Base-by-base conservation (phyloP, 2,329 filamentous ascomycete genomes). In the Pestalotiopsis sp. region DNA sequence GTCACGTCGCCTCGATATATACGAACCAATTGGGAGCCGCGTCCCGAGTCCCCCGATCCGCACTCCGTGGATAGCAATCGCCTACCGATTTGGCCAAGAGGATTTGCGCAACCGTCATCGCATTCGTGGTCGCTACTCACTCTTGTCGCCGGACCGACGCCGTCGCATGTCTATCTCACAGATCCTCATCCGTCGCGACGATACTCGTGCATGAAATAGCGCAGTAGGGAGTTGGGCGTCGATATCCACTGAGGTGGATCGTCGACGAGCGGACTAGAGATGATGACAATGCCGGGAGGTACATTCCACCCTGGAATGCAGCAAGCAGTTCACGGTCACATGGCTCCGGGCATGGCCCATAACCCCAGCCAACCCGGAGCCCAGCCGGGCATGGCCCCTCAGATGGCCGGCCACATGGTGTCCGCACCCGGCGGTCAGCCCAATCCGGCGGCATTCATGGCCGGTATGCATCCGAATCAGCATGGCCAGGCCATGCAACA, bases 261-360 rank as follows among this genome's bases (percentile, higher is more conserved):
- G 78, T 85, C 85, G 86, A 82, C 83, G 65, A 67, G 64, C 71
- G 55, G 67, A 71, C 68, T 64, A 75, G 78, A 83, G 77, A 93
- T 92, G 91, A 93, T 93, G 91, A 90, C 87, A 81, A 88, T 91
- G 82, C 85, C 84, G 72, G 87, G 87, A 74, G 85, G 87, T 76
- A 92, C 90, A 76, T 90, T 91, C 80, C 91, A 93, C 83, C 90
- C 90, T 72, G 89, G 85, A 77, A 92, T 94, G 89, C 91, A 86
- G 70, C 85, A 90, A 75, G 91, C 90, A 73, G 89, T 92, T 72
- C 87, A 88, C 52, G 88, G 88, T 41, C 90, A 92, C 70, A 88
- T 90, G 83, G 86, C 84, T 20, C 86, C 85, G 11, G 87, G 86
- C 67, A 89, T 90, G 86, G 86, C 85, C 75, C 91, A 92, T 65